Evolutionary conservation across 805 yeast species (phyloP).

Genomic region (Yueomyces sinensis): DNA sequence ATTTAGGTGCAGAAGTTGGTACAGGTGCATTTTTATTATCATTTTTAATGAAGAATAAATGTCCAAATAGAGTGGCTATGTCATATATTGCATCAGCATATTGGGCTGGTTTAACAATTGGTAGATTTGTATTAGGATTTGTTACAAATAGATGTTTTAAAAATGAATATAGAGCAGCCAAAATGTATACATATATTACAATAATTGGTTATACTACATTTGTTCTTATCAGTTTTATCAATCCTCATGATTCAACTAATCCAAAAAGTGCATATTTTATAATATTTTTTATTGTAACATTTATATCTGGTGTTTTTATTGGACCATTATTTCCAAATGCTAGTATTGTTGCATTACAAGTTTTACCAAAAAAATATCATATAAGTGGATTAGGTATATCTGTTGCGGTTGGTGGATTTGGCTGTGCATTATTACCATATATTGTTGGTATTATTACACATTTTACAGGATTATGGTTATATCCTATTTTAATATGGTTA

Average conservation of each 20-base stretch:
- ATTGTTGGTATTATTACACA: constrained; percentile 35
- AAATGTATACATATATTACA: constrained; percentile 22
- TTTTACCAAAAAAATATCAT: constrained; percentile 47
- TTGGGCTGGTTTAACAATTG: constrained; percentile 60
- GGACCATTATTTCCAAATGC: constrained; percentile 71
- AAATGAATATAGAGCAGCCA: constrained; percentile 30
- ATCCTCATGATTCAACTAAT: constrained; percentile 1
- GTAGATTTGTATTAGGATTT: constrained; percentile 46
- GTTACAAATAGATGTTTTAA: constrained; percentile 34
- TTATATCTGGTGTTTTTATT: constrained; percentile 42
- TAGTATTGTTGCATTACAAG: constrained; percentile 46
- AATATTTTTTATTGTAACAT: constrained; percentile 15
- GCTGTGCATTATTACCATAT: constrained; percentile 67
- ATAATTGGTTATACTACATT: constrained; percentile 25
- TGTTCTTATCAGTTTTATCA: constrained; percentile 10
- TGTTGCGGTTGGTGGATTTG: constrained; percentile 72
- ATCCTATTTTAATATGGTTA: constrained; percentile 18
- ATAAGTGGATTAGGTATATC: constrained; percentile 61
- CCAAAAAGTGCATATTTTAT: constrained; percentile 11
- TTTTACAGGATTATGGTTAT: constrained; percentile 13
- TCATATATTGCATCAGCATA: constrained; percentile 58
- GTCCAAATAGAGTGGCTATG: constrained; percentile 32
- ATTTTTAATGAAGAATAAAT: constrained; percentile 41
- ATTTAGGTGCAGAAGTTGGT: constrained; percentile 58
- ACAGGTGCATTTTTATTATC: constrained; percentile 64